These are phyloP conservation scores for Hanseniaspora lindneri DNA, from an alignment of 805 yeast species.

Conservation along the genomic window DNA sequence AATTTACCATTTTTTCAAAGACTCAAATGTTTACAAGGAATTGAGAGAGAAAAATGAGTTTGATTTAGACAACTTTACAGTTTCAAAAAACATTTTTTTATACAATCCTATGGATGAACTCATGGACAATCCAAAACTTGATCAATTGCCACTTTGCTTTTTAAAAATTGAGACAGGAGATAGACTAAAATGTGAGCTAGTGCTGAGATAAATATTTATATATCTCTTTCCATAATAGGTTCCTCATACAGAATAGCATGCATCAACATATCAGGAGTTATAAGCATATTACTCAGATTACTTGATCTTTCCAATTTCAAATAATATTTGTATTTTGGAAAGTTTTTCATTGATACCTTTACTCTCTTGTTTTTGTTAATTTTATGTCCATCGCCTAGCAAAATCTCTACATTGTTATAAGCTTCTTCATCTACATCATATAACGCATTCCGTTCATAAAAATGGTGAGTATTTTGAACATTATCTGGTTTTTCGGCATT, in stretches of 20 bases:
- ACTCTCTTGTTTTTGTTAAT: not conserved
- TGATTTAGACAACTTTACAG: constrained; percentile 22
- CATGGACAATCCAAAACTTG: constrained; percentile 25
- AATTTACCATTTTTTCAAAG: constrained; percentile 43
- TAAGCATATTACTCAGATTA: not conserved
- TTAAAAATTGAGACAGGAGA: constrained; percentile 46
- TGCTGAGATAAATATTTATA: constrained; percentile 20
- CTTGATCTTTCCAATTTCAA: not conserved
- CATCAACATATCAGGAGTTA: not conserved
- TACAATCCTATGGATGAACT: constrained; percentile 28
- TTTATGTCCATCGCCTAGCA: not conserved
- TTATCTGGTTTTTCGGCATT: no score
- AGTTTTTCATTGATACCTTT: not conserved
- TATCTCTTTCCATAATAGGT: not conserved
- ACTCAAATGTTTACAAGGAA: constrained; percentile 29
- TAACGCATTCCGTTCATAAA: not conserved
- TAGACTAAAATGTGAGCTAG: constrained; percentile 30
- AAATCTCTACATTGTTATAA: not conserved
- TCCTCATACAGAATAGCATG: not conserved
- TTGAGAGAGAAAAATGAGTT: constrained; percentile 17
- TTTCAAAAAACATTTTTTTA: constrained; percentile 29
- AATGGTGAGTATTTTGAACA: no score
- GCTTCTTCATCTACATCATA: not conserved
- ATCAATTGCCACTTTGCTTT: constrained; percentile 39
- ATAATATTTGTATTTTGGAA: not conserved